Evolutionary conservation across 129 eudicot genomes (phyloP).

Genomic region (Arctium minus): DNA sequence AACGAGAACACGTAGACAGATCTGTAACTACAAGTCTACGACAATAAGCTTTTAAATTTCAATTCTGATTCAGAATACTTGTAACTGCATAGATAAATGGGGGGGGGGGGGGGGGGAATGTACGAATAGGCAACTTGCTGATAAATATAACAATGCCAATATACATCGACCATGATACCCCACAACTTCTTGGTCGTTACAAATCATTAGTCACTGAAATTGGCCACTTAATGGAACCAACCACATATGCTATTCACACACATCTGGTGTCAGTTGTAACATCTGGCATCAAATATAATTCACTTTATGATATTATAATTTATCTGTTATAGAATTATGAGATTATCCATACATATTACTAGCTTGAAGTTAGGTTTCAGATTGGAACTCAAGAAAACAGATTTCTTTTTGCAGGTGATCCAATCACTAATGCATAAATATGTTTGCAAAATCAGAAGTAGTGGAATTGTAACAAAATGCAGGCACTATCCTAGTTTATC

Average conservation of each 20-base stretch:
- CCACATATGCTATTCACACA: not conserved
- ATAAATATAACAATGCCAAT: not conserved
- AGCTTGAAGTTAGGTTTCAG: not conserved
- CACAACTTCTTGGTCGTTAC: not conserved
- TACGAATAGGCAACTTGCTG: not conserved
- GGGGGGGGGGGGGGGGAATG: not conserved
- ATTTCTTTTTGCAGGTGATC: not conserved
- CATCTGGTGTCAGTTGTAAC: not conserved
- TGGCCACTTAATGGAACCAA: not conserved
- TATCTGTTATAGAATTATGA: not conserved
- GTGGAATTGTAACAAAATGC: slow-evolving; percentile 5
- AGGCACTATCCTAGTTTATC: slow-evolving; percentile 5
- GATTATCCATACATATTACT: not conserved
- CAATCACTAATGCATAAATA: not conserved
- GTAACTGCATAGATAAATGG: not conserved
- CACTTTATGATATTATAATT: not conserved
- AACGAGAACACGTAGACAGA: not conserved
- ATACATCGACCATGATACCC: not conserved
- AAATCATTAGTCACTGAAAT: not conserved
- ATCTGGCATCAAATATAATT: not conserved
- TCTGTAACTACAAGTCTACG: not conserved
- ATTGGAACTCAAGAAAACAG: not conserved
- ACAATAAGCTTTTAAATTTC: not conserved
- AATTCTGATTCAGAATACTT: not conserved
- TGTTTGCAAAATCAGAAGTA: not conserved